Conservation (phyloP, 192 early-diverging fungal species). For the Entomortierella lignicola region DNA sequence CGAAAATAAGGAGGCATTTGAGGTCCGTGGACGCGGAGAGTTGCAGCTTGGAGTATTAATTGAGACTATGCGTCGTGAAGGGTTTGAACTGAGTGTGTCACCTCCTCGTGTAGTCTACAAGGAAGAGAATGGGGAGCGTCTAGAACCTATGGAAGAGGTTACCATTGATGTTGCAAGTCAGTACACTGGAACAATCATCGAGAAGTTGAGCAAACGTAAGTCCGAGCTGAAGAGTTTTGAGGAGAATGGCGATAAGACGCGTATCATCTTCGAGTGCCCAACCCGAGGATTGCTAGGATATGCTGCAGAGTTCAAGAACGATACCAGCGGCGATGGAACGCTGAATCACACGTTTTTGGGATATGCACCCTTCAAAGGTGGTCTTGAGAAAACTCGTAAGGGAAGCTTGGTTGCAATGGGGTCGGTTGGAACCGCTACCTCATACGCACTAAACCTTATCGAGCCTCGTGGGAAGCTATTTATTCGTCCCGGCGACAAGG, state of each 20-base stretch:
- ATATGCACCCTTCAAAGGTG: constrained; percentile 79
- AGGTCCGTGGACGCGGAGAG: constrained; percentile 90
- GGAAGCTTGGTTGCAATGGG: constrained; percentile 81
- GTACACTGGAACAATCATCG: constrained; percentile 80
- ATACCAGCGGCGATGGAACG: constrained; percentile 84
- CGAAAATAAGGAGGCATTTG: constrained; percentile 76
- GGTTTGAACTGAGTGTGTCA: constrained; percentile 85
- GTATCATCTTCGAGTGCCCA: constrained; percentile 83
- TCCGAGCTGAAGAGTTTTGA: constrained; percentile 82
- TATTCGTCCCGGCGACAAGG: constrained; percentile 75
- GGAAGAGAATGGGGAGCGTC: constrained; percentile 61
- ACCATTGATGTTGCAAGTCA: constrained; percentile 82
- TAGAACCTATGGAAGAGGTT: constrained; percentile 89
- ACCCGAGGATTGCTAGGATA: constrained; percentile 87
- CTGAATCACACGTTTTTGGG: constrained; percentile 83
- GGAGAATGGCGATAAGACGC: constrained; percentile 76
- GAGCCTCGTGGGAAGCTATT: constrained; percentile 87
- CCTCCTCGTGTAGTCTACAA: constrained; percentile 87
- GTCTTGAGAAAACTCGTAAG: constrained; percentile 80
- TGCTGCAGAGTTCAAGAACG: constrained; percentile 90
- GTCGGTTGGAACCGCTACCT: constrained; percentile 69
- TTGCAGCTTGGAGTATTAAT: constrained; percentile 88
- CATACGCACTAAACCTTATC: constrained; percentile 79
- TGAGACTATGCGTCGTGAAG: constrained; percentile 91
- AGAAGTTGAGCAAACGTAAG: constrained; percentile 87